These are phyloP conservation scores for Kuraishia capsulata DNA, from an alignment of 805 yeast genomes.

Conservation along the genomic window DNA sequence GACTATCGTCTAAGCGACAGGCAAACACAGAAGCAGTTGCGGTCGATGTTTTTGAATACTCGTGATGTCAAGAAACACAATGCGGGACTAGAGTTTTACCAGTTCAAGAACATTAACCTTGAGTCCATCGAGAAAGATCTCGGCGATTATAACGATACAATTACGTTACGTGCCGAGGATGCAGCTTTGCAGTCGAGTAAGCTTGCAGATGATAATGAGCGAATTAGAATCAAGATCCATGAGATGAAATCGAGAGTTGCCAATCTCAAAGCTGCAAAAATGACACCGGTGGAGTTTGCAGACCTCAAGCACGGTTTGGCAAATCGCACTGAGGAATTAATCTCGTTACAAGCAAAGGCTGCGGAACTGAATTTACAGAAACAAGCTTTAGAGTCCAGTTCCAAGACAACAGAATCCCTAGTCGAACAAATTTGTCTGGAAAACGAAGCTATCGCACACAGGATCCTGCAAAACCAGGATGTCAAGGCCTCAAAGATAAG, in stretches of 20 bases:
- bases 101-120: not conserved
- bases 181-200: not conserved
- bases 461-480: not conserved
- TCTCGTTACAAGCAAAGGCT: not conserved
- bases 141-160: not conserved
- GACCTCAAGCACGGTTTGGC: not conserved
- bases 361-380: too few species aligned
- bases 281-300: not conserved
- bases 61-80: not conserved
- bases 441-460: not conserved
- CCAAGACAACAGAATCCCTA: not conserved
- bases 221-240: not conserved
- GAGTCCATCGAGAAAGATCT: not conserved
- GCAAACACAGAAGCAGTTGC: not conserved
- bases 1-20: not conserved
- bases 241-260: not conserved
- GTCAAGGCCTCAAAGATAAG: not conserved
- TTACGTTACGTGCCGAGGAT: not conserved
- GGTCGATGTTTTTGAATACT: not conserved
- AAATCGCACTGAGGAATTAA: not conserved
- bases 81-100: not conserved
- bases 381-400: not conserved
- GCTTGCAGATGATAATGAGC: not conserved
- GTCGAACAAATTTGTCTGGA: not conserved
- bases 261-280: not conserved